Evolutionary conservation across 2,329 filamentous ascomycete genomes (phyloP).

Genomic region (Pseudogymnoascus sp.): DNA sequence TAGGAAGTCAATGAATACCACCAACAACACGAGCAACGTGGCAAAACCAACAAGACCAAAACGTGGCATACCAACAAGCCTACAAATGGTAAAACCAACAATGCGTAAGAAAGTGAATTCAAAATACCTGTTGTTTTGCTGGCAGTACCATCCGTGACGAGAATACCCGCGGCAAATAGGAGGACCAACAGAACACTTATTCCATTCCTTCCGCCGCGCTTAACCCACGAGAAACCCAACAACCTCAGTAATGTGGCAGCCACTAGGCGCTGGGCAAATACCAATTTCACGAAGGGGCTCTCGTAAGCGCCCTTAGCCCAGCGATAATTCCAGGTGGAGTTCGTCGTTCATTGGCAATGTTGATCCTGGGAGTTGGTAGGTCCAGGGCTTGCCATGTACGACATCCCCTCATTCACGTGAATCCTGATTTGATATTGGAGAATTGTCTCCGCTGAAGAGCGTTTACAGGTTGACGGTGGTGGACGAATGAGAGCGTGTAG

Average conservation of each 20-base stretch:
- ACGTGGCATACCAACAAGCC: neutral
- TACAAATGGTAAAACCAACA: neutral
- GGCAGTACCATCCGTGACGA: neutral
- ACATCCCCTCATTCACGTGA: neutral
- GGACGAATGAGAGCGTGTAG: neutral
- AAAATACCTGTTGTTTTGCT: neutral
- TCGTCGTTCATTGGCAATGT: neutral
- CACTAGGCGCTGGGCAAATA: neutral
- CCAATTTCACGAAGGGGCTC: conserved; percentile 4
- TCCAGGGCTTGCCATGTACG: neutral
- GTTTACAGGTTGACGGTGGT: neutral
- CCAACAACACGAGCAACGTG: neutral
- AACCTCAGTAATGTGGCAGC: neutral
- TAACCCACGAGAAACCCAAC: neutral
- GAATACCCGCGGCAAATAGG: neutral
- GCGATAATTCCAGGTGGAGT: neutral
- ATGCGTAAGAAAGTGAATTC: neutral
- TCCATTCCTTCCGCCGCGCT: neutral
- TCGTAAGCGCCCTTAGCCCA: neutral
- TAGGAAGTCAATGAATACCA: neutral
- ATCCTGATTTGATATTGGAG: neutral
- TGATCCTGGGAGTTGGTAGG: neutral
- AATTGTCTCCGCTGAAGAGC: neutral
- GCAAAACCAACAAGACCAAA: neutral
- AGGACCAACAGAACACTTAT: neutral